A percentile compares a stretch with the other conserved stretches of the same genome.
These are phyloP conservation scores for Parafenestella ontariensis DNA, from an alignment of 2,329 filamentous ascomycete species.

Conservation along the genomic window DNA sequence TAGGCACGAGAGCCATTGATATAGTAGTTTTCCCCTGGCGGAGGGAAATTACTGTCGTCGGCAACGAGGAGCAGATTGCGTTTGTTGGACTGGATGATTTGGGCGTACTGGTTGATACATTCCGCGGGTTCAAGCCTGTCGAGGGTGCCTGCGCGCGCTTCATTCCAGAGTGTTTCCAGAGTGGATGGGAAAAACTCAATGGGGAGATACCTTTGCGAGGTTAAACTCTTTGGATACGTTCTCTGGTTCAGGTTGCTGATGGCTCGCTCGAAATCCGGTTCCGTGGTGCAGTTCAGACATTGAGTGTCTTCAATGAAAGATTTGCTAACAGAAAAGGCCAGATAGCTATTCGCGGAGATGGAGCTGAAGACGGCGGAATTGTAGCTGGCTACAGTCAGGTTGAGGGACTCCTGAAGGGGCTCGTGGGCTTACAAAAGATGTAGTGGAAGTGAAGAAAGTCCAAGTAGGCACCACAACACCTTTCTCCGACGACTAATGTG, in stretches of 20 bases:
- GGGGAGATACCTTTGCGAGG: too few species aligned
- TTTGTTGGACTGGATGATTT: constrained; percentile 12
- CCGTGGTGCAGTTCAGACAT: constrained; percentile 9
- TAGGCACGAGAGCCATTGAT: constrained; percentile 12
- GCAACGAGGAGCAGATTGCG: constrained; percentile 21
- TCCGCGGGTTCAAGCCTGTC: constrained; percentile 4
- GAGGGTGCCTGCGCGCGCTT: constrained; percentile 1
- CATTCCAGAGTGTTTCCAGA: background rate
- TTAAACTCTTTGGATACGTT: too few species aligned
- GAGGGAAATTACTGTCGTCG: constrained; percentile 5
- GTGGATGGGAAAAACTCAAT: too few species aligned
- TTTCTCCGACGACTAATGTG: constrained; percentile 13
- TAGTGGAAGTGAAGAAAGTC: constrained; percentile 23
- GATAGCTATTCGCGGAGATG: constrained; percentile 21
- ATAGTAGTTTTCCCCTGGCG: background rate
- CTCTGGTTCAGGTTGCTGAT: background rate
- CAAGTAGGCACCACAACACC: constrained; percentile 19
- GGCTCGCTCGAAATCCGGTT: background rate
- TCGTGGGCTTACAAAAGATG: constrained; percentile 20
- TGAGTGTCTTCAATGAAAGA: constrained; percentile 9
- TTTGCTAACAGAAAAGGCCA: constrained; percentile 15
- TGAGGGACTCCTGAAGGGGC: background rate
- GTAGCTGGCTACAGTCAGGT: constrained; percentile 18
- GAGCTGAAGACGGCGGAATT: constrained; percentile 35
- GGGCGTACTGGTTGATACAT: constrained; percentile 27